Base-by-base conservation (phyloP, 495 filamentous ascomycete genomes). In the Lasiosphaeria ovina region DNA sequence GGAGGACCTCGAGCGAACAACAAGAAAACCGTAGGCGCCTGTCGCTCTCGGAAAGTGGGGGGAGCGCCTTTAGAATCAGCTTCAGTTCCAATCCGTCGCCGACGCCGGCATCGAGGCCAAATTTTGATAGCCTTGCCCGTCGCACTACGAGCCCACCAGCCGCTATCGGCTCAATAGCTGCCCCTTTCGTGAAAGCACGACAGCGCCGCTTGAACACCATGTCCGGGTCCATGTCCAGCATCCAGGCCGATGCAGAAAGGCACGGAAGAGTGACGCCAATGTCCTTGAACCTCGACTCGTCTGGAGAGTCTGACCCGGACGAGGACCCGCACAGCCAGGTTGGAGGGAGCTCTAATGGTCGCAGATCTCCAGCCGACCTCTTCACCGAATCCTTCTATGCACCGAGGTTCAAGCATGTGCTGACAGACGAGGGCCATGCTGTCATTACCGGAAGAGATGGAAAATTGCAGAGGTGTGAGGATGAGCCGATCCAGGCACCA, bases 401-500 rank as follows among this genome's bases (percentile, higher is more conserved):
- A 3, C 72, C 83, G 12, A 85, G 92, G 3, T 96, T 95, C 73
- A 87, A 86, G 67, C 91, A 98, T 72, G 78, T 90, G 31, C 70
- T 89, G 49, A 93, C 89, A 0, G 85, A 91, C 6, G 88, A 83
- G 51, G 92, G 92, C 0, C 93, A 98, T 76, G 89, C 87, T 5
- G 84, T 98, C 17, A 87, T 96, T 52, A 93, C 91, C 5, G 92
- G 92, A 10, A 79, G 89, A 55, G 83, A 88, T 56, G 85, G 87
- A 3, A 82, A 74, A 2, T 76, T 93, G 45, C 89, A 93, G 65
- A 74, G 83, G 45, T 96, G 91, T 71, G 93, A 98, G 72, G 93
- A 98, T 71, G 93, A 97, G 64, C 92, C 93, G 0, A 97, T 97
- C 45, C 91, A 92, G 63, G 89, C 91, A 12, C 93, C 93, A 1